phyloP scores from a whole-genome alignment of 2,329 filamentous ascomycete genomes.

The Tricladium varicosporioides region DNA sequence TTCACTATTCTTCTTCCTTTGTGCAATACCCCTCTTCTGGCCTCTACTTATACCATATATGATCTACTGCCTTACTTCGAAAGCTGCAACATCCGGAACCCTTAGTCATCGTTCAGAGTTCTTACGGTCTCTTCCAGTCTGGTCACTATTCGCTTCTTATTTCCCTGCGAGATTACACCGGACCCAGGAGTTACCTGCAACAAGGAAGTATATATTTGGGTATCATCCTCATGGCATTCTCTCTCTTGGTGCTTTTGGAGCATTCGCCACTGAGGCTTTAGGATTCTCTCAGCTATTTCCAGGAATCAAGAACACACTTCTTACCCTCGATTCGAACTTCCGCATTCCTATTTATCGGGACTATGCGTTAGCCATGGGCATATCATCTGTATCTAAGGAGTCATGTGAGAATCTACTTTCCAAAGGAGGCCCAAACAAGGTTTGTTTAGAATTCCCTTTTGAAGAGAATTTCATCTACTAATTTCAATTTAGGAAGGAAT shows the following conservation, averaged over 20 bases:
- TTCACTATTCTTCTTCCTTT: constrained; percentile 84
- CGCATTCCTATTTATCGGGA: constrained; percentile 91
- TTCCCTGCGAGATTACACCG: constrained; percentile 89
- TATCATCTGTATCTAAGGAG: constrained; percentile 86
- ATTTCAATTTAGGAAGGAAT: constrained; percentile 61
- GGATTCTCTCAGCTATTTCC: constrained; percentile 87
- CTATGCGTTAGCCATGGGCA: constrained; percentile 84
- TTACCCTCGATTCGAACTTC: constrained; percentile 96
- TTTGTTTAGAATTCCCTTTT: constrained; percentile 12
- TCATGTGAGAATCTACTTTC: constrained; percentile 86
- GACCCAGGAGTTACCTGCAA: constrained; percentile 73
- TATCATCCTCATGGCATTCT: constrained; percentile 99
- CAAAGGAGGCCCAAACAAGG: constrained; percentile 68
- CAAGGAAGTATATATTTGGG: constrained; percentile 91
- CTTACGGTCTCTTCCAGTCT: constrained; percentile 70
- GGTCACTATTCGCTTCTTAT: constrained; percentile 89
- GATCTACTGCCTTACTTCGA: constrained; percentile 78
- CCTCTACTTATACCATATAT: constrained; percentile 74
- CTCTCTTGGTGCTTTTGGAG: constrained; percentile 89
- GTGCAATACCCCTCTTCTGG: constrained; percentile 90
- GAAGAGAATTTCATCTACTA: not conserved
- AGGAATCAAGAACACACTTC: constrained; percentile 87
- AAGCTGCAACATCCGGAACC: constrained; percentile 71
- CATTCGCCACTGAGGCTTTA: constrained; percentile 86
- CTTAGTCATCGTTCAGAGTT: constrained; percentile 73